Conservation (phyloP, 1,284 basidiomycete species). For the Leccinum brunneo-olivaceum region DNA sequence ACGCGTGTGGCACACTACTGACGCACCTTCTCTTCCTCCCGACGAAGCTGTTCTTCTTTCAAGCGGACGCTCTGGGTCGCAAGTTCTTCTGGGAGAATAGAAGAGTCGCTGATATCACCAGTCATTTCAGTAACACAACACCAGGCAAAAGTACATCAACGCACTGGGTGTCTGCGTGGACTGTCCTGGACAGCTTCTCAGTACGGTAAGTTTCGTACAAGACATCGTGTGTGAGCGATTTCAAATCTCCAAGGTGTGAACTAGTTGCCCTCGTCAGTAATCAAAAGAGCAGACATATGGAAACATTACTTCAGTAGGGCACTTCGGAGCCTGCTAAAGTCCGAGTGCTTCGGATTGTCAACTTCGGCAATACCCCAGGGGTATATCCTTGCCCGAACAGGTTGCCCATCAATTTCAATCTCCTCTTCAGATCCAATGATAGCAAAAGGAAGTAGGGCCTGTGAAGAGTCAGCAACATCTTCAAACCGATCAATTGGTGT, state of each 20-base stretch:
- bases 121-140: slow-evolving; percentile 13
- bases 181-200: slow-evolving; percentile 93
- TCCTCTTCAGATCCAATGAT: slow-evolving; percentile 98
- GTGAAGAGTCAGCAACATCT: slow-evolving; percentile 4
- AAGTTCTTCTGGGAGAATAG: slow-evolving; percentile 91
- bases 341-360: slow-evolving; percentile 97
- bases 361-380: slow-evolving; percentile 99
- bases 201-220: slow-evolving; percentile 96
- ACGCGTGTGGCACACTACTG: neutral
- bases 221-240: slow-evolving; percentile 93
- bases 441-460: slow-evolving; percentile 92
- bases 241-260: slow-evolving; percentile 92
- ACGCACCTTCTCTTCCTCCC: slow-evolving; percentile 89
- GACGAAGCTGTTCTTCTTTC: slow-evolving; percentile 97
- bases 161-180: slow-evolving; percentile 78
- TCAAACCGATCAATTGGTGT: neutral
- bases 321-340: slow-evolving; percentile 88
- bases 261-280: slow-evolving; percentile 36
- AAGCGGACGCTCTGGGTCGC: slow-evolving; percentile 94
- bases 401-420: slow-evolving; percentile 87
- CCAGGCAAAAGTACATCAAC: slow-evolving; percentile 24
- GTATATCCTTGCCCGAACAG: slow-evolving; percentile 88
- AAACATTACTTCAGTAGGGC: slow-evolving; percentile 76
- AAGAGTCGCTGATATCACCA: slow-evolving; percentile 58
- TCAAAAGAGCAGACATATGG: neutral